These are phyloP conservation scores for Fusarium buxicola DNA, from an alignment of 2,329 filamentous ascomycete species.

Conservation along the genomic window DNA sequence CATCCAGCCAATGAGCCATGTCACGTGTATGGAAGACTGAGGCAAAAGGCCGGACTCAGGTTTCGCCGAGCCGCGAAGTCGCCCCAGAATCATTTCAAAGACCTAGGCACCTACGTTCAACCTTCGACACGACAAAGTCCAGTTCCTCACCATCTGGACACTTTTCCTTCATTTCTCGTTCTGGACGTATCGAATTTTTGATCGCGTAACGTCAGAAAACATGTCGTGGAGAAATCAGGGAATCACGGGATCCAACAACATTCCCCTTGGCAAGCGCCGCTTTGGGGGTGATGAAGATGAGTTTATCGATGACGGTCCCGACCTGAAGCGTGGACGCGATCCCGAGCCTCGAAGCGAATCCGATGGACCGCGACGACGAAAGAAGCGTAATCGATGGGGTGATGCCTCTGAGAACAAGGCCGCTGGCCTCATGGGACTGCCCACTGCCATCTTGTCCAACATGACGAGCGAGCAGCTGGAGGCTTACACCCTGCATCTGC, in stretches of 20 bases:
- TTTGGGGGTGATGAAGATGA: constrained; percentile 70
- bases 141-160: constrained; percentile 11
- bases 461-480: constrained; percentile 99
- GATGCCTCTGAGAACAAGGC: constrained; percentile 98
- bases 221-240: constrained; percentile 81
- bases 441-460: constrained; percentile 94
- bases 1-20: background rate
- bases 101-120: constrained; percentile 18
- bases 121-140: constrained; percentile 28
- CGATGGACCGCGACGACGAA: constrained; percentile 88
- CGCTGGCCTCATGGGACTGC: constrained; percentile 95
- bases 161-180: constrained; percentile 14
- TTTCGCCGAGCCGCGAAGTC: constrained; percentile 30
- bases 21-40: constrained; percentile 20
- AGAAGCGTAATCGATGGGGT: constrained; percentile 99
- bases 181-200: constrained; percentile 6
- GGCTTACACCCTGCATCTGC: constrained; percentile 94
- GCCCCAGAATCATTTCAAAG: constrained; percentile 27
- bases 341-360: constrained; percentile 77
- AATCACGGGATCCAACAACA: constrained; percentile 98
- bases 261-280: constrained; percentile 90
- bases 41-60: background rate
- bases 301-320: constrained; percentile 55
- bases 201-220: constrained; percentile 32
- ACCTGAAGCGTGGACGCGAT: constrained; percentile 90